phyloP scores from a whole-genome alignment of 2,329 filamentous ascomycete genomes.

The Myriosclerotinia curreyana region DNA sequence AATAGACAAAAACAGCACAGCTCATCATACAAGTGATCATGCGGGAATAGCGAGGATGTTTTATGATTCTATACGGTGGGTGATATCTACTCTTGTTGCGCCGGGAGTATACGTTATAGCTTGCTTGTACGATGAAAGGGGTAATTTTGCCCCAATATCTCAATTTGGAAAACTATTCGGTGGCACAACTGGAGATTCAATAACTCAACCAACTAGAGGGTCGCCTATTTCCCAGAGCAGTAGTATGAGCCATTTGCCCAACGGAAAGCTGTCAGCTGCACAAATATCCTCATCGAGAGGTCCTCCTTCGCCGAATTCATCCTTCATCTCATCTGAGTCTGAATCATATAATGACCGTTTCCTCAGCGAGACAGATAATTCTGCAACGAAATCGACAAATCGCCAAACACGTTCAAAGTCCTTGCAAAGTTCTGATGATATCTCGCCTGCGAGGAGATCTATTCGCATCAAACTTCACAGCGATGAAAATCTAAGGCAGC shows the following conservation, averaged over 20 bases:
- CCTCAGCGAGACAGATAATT: slow-evolving; percentile 29
- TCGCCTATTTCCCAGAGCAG: slow-evolving; percentile 27
- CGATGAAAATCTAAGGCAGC: slow-evolving; percentile 70
- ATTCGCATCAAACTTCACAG: slow-evolving; percentile 89
- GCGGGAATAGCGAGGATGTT: slow-evolving; percentile 68
- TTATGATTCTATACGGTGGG: slow-evolving; percentile 71
- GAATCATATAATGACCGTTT: slow-evolving; percentile 56
- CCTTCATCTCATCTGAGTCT: slow-evolving; percentile 60
- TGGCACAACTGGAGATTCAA: slow-evolving; percentile 35
- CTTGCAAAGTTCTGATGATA: slow-evolving; percentile 58
- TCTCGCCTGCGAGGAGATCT: slow-evolving; percentile 67
- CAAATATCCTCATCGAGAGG: slow-evolving; percentile 27
- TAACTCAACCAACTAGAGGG: slow-evolving; percentile 38
- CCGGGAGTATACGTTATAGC: slow-evolving; percentile 81
- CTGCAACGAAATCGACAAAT: slow-evolving; percentile 24
- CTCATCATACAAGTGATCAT: slow-evolving; percentile 40
- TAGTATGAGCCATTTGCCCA: slow-evolving; percentile 23
- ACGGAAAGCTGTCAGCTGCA: slow-evolving; percentile 25
- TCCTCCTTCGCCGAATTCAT: slow-evolving; percentile 43
- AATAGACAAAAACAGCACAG: slow-evolving; percentile 44
- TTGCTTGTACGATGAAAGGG: slow-evolving; percentile 77
- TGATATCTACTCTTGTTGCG: slow-evolving; percentile 73
- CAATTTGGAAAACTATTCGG: slow-evolving; percentile 66
- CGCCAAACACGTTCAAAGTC: slow-evolving; percentile 65
- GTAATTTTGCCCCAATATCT: slow-evolving; percentile 72